A percentile compares a stretch with the other conserved stretches of the same genome.
These are phyloP conservation scores for Candida maris DNA, from an alignment of 805 yeast genomes.

Conservation along the genomic window DNA sequence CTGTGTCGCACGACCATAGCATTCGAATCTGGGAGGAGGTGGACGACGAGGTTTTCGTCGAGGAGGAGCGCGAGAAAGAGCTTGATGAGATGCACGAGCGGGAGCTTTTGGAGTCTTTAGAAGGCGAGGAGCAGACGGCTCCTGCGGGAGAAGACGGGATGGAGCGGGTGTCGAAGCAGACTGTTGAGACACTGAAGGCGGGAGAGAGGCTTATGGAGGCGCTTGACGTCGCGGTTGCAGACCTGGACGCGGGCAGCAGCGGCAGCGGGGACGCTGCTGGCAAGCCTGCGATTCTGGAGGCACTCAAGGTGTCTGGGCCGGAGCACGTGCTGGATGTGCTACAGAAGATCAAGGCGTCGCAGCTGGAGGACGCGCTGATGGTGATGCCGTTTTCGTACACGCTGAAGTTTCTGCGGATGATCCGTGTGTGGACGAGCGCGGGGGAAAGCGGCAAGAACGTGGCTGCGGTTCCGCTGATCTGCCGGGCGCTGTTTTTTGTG, in stretches of 20 bases:
- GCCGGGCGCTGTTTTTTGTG: constrained; percentile 73
- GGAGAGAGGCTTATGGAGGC: constrained; percentile 94
- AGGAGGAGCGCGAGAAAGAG: constrained; percentile 95
- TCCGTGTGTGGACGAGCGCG: constrained; percentile 66
- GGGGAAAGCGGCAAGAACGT: constrained; percentile 40
- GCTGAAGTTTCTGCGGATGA: constrained; percentile 62
- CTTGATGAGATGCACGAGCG: constrained; percentile 87
- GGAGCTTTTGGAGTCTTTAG: constrained; percentile 70
- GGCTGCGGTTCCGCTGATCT: constrained; percentile 57
- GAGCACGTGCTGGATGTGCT: constrained; percentile 74
- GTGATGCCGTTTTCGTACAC: constrained; percentile 89
- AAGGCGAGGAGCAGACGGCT: constrained; percentile 39
- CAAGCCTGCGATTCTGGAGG: constrained; percentile 68
- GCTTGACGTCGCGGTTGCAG: constrained; percentile 73
- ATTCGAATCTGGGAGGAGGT: constrained; percentile 91
- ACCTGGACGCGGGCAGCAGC: constrained; percentile 46
- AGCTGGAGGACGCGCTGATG: constrained; percentile 86
- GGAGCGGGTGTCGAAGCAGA: constrained; percentile 71
- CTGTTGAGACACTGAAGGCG: constrained; percentile 87
- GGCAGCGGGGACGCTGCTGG: constrained; percentile 49
- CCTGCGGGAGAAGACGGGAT: constrained; percentile 51
- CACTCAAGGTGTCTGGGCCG: constrained; percentile 68
- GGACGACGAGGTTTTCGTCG: constrained; percentile 92
- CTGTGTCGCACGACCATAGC: constrained; percentile 91
- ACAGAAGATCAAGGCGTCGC: constrained; percentile 70